Conservation (phyloP, 208 protist genomes). For the Leishmania arabica region DNA sequence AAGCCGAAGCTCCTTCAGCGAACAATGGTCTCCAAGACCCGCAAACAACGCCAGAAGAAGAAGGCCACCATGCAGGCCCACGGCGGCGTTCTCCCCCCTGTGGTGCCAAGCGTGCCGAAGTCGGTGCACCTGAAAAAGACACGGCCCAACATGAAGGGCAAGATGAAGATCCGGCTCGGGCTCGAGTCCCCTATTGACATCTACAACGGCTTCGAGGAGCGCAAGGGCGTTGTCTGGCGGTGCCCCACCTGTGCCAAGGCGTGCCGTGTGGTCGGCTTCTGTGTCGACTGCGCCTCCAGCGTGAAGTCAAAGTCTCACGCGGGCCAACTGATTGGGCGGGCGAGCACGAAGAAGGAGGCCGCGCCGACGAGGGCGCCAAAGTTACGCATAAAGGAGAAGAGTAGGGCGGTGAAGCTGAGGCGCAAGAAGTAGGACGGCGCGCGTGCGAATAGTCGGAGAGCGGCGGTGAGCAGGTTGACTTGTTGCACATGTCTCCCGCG, state of each 20-base stretch:
- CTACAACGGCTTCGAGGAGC: slow-evolving; percentile 85
- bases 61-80: slow-evolving; percentile 64
- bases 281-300: slow-evolving; percentile 77
- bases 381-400: slow-evolving; percentile 32
- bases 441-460: neutral
- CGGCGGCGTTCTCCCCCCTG: slow-evolving; percentile 64
- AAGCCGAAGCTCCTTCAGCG: neutral
- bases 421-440: slow-evolving; percentile 40
- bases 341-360: slow-evolving; percentile 40
- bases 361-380: slow-evolving; percentile 25
- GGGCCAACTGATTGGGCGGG: slow-evolving; percentile 57
- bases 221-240: slow-evolving; percentile 81
- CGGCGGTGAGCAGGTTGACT: too few species aligned
- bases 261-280: slow-evolving; percentile 86
- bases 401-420: slow-evolving; percentile 58
- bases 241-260: slow-evolving; percentile 73
- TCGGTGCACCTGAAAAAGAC: slow-evolving; percentile 90
- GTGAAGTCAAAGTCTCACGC: slow-evolving; percentile 65
- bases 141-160: slow-evolving; percentile 88
- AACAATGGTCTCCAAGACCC: slow-evolving; percentile 90
- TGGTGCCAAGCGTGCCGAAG: slow-evolving; percentile 69
- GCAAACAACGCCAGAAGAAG: slow-evolving; percentile 84
- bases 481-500: neutral
- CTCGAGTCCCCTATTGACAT: slow-evolving; percentile 84
- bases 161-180: slow-evolving; percentile 90